phyloP scores from a whole-genome alignment of 331 rosid species.

The Saraca asoca region DNA sequence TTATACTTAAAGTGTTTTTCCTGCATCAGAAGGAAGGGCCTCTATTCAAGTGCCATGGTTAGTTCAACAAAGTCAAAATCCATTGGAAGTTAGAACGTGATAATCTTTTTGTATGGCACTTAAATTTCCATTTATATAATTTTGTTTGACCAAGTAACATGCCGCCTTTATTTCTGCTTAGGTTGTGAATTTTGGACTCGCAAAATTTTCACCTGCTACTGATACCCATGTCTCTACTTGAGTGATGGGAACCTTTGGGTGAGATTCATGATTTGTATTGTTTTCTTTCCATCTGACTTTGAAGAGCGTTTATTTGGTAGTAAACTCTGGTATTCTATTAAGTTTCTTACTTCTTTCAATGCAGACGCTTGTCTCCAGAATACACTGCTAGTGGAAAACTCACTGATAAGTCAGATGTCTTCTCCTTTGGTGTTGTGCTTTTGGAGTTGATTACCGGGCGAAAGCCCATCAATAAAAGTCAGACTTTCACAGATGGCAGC shows the following conservation, averaged over 20 bases:
- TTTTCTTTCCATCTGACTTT: not conserved
- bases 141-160: not conserved
- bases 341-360: constrained; percentile 21
- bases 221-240: constrained; percentile 43
- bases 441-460: constrained; percentile 71
- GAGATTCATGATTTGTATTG: constrained; percentile 8
- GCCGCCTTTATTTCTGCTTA: constrained; percentile 24
- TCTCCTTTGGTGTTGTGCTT: constrained; percentile 69
- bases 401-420: constrained; percentile 76
- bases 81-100: not conserved
- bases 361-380: constrained; percentile 76
- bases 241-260: constrained; percentile 52
- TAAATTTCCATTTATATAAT: not conserved
- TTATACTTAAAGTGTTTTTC: not conserved
- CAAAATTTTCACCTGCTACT: constrained; percentile 50
- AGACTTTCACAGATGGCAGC: constrained; percentile 45
- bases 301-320: not conserved
- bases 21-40: not conserved
- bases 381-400: constrained; percentile 72
- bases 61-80: not conserved
- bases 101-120: constrained; percentile 10
- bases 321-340: not conserved
- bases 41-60: not conserved
- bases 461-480: constrained; percentile 46
- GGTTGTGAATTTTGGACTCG: constrained; percentile 73